phyloP scores from a whole-genome alignment of 345 rosid species.

The Heritiera fomes region DNA sequence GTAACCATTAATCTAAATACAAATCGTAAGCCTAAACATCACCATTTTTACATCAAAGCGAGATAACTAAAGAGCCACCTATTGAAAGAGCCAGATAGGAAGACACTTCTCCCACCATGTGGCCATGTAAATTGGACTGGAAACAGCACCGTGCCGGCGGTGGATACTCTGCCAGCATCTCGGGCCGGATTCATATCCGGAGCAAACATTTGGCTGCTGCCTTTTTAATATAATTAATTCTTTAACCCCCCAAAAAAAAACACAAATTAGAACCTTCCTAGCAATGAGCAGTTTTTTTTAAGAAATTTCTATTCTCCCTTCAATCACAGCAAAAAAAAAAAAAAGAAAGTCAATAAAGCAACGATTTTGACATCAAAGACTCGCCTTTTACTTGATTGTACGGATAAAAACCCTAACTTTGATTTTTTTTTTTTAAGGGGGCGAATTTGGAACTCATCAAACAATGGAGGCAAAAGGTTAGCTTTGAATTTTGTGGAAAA shows the following conservation, averaged over 20 bases:
- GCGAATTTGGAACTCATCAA: constrained; percentile 13
- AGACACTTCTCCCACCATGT: constrained; percentile 60
- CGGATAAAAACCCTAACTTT: constrained; percentile 15
- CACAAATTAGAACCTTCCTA: not conserved
- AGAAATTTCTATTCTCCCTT: not conserved
- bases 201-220: constrained; percentile 37
- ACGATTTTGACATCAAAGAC: not conserved
- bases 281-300: constrained; percentile 7
- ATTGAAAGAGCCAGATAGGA: constrained; percentile 63
- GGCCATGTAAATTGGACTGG: constrained; percentile 70
- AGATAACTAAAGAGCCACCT: constrained; percentile 35
- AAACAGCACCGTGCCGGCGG: constrained; percentile 24
- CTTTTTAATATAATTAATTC: not conserved
- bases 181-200: constrained; percentile 42
- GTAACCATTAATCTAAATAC: constrained; percentile 9
- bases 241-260: not conserved
- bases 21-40: constrained; percentile 6
- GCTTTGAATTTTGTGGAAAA: not conserved
- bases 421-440: not conserved
- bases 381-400: not conserved
- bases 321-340: constrained; percentile 5
- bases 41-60: not conserved
- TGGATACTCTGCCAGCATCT: constrained; percentile 32
- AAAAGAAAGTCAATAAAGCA: not conserved
- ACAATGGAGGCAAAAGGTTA: constrained; percentile 17